These are phyloP conservation scores for Tolypocladium pustulatum DNA, from an alignment of 2,329 filamentous ascomycete genomes.

Conservation along the genomic window DNA sequence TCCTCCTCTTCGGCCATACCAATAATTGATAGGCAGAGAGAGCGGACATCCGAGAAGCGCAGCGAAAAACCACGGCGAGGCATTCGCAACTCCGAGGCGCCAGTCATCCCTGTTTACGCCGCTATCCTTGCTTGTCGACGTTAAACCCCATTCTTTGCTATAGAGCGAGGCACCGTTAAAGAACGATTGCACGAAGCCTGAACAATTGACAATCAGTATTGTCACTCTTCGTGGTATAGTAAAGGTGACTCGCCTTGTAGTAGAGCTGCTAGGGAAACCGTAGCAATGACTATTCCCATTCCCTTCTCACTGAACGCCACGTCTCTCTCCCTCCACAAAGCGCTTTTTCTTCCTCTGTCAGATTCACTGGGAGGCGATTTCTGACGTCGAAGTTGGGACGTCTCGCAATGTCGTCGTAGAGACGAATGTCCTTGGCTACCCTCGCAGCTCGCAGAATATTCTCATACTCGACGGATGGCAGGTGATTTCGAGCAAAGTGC, in stretches of 20 bases:
- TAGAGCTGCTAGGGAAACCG: slow-evolving; percentile 32
- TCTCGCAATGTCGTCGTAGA: slow-evolving; percentile 26
- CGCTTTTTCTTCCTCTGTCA: slow-evolving; percentile 24
- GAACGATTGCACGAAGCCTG: slow-evolving; percentile 31
- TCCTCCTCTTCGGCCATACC: slow-evolving; percentile 27
- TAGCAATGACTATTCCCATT: slow-evolving; percentile 29
- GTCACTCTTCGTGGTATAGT: neutral
- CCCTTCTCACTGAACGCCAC: slow-evolving; percentile 25
- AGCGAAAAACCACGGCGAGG: slow-evolving; percentile 27
- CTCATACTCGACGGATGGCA: slow-evolving; percentile 18
- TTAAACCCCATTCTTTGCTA: slow-evolving; percentile 10
- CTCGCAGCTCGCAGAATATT: slow-evolving; percentile 25
- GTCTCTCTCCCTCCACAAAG: slow-evolving; percentile 26
- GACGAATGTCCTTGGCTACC: slow-evolving; percentile 27
- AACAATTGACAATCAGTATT: neutral
- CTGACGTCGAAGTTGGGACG: slow-evolving; percentile 8
- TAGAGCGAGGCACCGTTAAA: slow-evolving; percentile 30
- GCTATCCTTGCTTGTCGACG: neutral
- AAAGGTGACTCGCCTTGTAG: slow-evolving; percentile 18
- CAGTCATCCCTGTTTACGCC: slow-evolving; percentile 17
- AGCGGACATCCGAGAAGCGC: slow-evolving; percentile 27
- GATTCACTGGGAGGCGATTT: slow-evolving; percentile 17
- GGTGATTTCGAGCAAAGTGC: slow-evolving; percentile 16
- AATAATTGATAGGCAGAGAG: slow-evolving; percentile 29
- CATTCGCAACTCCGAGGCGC: slow-evolving; percentile 28